phyloP scores from a whole-genome alignment of 1,284 basidiomycete genomes.

The Microbotryum violaceum region DNA sequence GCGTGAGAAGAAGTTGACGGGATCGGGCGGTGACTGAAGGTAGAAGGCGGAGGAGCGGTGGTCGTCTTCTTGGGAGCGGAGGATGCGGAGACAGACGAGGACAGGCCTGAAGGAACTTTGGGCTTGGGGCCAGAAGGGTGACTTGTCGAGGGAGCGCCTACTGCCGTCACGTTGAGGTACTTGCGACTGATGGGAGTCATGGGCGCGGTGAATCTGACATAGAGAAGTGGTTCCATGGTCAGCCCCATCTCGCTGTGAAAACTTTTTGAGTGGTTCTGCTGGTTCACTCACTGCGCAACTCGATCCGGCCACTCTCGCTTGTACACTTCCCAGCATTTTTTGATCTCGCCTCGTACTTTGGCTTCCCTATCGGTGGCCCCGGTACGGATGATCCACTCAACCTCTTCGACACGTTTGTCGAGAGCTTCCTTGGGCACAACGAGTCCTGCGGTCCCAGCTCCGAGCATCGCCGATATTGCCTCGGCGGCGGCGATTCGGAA shows the following conservation, averaged over 20 bases:
- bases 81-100: conserved; percentile 1
- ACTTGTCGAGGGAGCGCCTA: not conserved
- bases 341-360: conserved; percentile 61
- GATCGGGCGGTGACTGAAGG: not conserved
- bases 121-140: conserved; percentile 4
- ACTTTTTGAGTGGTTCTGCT: not conserved
- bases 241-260: not conserved
- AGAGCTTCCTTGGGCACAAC: conserved; percentile 51
- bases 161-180: conserved; percentile 56
- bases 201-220: conserved; percentile 58
- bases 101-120: not conserved
- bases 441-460: conserved; percentile 13
- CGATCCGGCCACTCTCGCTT: conserved; percentile 58
- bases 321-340: conserved; percentile 67
- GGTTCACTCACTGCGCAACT: conserved; percentile 53
- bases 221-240: conserved; percentile 2
- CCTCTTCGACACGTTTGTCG: conserved; percentile 55
- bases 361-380: conserved; percentile 67
- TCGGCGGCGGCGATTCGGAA: conserved; percentile 59
- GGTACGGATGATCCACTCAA: conserved; percentile 61
- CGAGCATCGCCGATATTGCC: conserved; percentile 44
- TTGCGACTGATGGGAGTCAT: conserved; percentile 67
- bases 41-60: not conserved
- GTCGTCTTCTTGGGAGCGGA: not conserved
- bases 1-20: not conserved